Evolutionary conservation across 2,329 filamentous ascomycete species (phyloP), one percentile per base, ranked within the genome.

Genomic region (Ophiosphaerella narmari): DNA sequence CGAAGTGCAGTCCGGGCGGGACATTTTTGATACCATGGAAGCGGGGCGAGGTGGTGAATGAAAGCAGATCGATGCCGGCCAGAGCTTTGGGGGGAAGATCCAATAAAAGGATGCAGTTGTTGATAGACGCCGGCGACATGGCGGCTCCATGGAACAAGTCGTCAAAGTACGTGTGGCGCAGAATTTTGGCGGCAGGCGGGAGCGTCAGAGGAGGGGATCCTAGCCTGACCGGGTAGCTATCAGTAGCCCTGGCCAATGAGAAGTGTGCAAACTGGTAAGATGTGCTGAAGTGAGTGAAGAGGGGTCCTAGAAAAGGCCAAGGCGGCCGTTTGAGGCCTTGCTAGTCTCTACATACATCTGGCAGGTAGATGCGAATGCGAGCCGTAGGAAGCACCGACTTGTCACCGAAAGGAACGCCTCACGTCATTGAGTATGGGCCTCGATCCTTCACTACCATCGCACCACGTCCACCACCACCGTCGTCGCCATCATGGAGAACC

Each of bases 21-120:
- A 87, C 61, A 55, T 83, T 78, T 54, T 81, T 83, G 59, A 87
- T 80, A 24, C 85, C 85, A 48, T 79, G 77, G 68, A 87, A 87
- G 44, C 81, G 80, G 9, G 82, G 75, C 9, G 83, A 83, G 4
- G 83, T 82, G 13, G 82, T 86, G 70, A 87, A 87, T 39, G 84
- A 83, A 42, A 86, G 77, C 41, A 82, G 57, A 65, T 82, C 72
- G 63, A 84, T 80, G 52, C 80, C 84, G 57, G 81, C 80, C 12
- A 81, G 71, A 1, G 80, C 77, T 40, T 75, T 67, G 29, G 73
- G 70, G 7, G 76, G 72, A 8, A 78, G 70, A 46, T 77, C 72
- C n/a, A 81, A 70, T 2, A 80, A 64, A 5, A 80, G 70, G 24
- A 72, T 62, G 43, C 67, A 71, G 48, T 68, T 67, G 39, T 68